These are phyloP conservation scores for Pseudotulostoma volvatum DNA, from an alignment of 495 filamentous ascomycete species.

Conservation along the genomic window DNA sequence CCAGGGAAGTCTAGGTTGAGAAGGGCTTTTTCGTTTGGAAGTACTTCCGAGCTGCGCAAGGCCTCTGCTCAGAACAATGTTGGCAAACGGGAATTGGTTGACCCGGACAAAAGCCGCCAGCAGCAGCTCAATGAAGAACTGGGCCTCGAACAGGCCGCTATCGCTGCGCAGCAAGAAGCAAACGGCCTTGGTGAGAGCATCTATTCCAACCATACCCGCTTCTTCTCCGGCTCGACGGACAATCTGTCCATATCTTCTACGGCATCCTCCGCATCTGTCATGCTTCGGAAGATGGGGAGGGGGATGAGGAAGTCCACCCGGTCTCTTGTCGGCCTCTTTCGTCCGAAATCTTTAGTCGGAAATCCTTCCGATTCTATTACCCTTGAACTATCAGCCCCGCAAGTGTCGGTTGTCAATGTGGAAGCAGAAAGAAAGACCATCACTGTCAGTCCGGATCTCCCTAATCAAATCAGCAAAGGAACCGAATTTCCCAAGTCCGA, in stretches of 20 bases:
- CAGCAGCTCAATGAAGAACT: constrained; percentile 53
- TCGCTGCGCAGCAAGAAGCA: constrained; percentile 80
- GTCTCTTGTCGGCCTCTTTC: constrained; percentile 85
- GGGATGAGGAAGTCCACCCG: constrained; percentile 86
- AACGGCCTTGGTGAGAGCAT: constrained; percentile 84
- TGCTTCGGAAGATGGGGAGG: constrained; percentile 98
- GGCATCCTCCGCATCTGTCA: constrained; percentile 92
- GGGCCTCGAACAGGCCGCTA: constrained; percentile 76
- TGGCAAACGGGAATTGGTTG: constrained; percentile 33
- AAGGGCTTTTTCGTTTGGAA: constrained; percentile 93
- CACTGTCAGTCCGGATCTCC: constrained; percentile 57
- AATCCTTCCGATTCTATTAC: constrained; percentile 47
- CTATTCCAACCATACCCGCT: constrained; percentile 60
- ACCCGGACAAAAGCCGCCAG: constrained; percentile 51
- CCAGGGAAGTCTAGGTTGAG: constrained; percentile 76
- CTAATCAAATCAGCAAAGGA: constrained; percentile 51
- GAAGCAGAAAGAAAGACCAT: constrained; percentile 82
- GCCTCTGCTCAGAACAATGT: constrained; percentile 50
- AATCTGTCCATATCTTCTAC: constrained; percentile 95
- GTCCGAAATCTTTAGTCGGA: constrained; percentile 82
- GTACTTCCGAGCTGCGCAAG: constrained; percentile 78
- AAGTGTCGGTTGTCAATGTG: constrained; percentile 87
- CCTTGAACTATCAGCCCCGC: constrained; percentile 50
- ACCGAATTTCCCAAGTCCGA: constrained; percentile 87
- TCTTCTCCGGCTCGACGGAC: constrained; percentile 86